Conservation (phyloP, 257 asterid genomes). For the Nicotiana noctiflora region DNA sequence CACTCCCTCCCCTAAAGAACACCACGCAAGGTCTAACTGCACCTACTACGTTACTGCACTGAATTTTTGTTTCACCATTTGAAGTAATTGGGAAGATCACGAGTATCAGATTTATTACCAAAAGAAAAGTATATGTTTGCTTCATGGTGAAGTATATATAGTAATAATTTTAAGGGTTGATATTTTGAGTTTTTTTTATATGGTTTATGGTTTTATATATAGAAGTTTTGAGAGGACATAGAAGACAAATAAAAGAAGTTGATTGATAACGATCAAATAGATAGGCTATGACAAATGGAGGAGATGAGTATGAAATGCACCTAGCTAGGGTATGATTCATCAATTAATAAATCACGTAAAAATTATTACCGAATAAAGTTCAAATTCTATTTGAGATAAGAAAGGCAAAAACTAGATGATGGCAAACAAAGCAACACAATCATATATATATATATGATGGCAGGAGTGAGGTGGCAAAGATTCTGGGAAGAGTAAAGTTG, state of each 20-base stretch:
- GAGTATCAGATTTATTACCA: not conserved
- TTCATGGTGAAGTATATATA: not conserved
- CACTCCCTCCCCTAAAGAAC: not conserved
- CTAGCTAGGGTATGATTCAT: too few relatives aligned
- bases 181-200: not conserved
- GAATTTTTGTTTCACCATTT: not conserved
- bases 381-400: too few relatives aligned
- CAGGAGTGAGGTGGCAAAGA: too few relatives aligned
- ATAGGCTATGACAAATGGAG: not conserved
- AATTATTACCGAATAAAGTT: not conserved
- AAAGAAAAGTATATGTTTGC: not conserved
- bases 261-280: not conserved
- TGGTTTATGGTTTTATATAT: not conserved
- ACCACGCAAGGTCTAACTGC: not conserved
- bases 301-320: not conserved
- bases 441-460: too few relatives aligned
- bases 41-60: not conserved
- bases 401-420: too few relatives aligned
- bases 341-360: not conserved
- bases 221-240: not conserved
- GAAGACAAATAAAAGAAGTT: not conserved
- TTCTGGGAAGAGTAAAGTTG: too few relatives aligned
- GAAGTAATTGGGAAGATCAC: not conserved
- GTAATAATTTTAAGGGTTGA: too few relatives aligned
- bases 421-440: too few relatives aligned